Evolutionary conservation across 352 stramenopile genomes (phyloP), one percentile per base, ranked within the genome.

Genomic region (Elongisporangium anandrum): DNA sequence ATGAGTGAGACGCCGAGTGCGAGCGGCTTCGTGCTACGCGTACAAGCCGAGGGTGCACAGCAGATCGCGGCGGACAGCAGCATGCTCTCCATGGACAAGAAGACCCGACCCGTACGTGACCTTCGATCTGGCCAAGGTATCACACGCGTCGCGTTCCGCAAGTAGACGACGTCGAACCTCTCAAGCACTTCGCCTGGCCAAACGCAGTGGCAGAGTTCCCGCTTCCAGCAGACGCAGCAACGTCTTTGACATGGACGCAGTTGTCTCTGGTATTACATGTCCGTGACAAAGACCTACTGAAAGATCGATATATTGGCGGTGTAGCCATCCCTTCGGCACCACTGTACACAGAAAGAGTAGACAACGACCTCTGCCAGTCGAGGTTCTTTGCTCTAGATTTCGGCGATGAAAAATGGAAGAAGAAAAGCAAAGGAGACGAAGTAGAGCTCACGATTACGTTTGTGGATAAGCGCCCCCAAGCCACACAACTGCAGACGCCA

Each of bases 301-400:
- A 72, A 45, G 68, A 82, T 52, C 65, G 75, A 56, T 83, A 81
- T 57, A 81, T 85, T 61, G 75, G 73, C 16, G 75, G 75, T 23
- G 49, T 66, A 21, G 63, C 52, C 50, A 75, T 85, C 51, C 54
- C 64, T 26, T 52, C 82, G 2, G 66, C 38, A 16, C 52, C 58
- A 16, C 49, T 81, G 38, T 56, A 63, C 41, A 39, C 48, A 2
- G 59, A 20, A 2, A 41, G 52, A 59, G 21, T 52, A 39, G 38
- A 29, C 21, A 56, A 63, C 22, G 64, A 65, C 23, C 54, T 81
- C 15, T 81, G 73, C 24, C 48, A 68, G 20, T 64, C 61, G 41
- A 61, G 56, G 20, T 61, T 76, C 20, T 78, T 81, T 50, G 39
- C 52, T 24, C 59, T 86, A 17, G 71, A 81, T 21, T 86, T 71